phyloP scores from a whole-genome alignment of 306 rosid species.

The Calophaca sinica region DNA sequence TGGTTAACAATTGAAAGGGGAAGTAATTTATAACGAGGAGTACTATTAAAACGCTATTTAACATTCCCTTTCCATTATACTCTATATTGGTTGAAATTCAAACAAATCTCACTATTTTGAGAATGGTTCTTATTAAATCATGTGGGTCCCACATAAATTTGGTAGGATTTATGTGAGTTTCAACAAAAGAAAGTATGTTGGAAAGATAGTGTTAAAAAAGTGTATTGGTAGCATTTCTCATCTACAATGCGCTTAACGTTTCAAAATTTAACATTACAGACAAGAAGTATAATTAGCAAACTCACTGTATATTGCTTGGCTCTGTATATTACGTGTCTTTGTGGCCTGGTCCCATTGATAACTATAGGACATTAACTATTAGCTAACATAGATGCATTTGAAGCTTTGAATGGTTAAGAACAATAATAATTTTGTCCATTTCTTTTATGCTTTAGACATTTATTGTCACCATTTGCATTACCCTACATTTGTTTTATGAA shows the following conservation, averaged over 20 bases:
- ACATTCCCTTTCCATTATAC: no score
- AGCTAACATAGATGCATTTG: background rate
- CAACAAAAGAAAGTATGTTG: no score
- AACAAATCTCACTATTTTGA: no score
- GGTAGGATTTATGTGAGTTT: no score
- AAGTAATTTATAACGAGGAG: background rate
- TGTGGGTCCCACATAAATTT: no score
- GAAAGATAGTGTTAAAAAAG: no score
- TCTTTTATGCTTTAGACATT: constrained; percentile 7
- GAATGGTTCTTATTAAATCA: no score
- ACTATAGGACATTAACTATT: background rate
- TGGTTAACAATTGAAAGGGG: constrained; percentile 19
- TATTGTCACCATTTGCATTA: constrained; percentile 30
- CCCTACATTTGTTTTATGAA: constrained; percentile 22
- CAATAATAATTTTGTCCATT: background rate
- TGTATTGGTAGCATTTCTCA: background rate
- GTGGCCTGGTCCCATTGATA: background rate
- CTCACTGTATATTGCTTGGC: background rate
- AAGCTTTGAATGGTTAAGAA: constrained; percentile 4
- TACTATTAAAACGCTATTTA: no score
- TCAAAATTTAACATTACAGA: background rate
- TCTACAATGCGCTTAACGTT: background rate
- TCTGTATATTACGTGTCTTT: background rate
- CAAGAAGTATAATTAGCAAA: background rate
- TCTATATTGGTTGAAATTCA: no score